Base-by-base conservation (phyloP, 495 filamentous ascomycete genomes). In the Astrocystis sublimbata region DNA sequence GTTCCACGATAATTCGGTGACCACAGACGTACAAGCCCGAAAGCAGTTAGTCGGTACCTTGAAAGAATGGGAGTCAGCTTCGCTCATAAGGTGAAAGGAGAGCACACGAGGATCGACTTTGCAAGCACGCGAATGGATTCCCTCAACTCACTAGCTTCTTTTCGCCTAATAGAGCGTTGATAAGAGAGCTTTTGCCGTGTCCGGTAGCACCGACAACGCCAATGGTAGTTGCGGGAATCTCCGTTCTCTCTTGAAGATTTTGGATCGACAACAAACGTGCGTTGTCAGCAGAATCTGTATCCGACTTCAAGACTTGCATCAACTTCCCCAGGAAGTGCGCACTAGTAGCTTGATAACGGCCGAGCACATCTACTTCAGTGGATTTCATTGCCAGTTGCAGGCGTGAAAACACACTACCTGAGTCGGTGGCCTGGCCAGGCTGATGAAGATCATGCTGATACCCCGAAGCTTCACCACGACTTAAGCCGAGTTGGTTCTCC, bases 1-100 rank as follows among this genome's bases (percentile, higher is more conserved):
- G 40, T 83, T 85, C 61, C 78, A 87, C 0, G 82, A 83, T 6
- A 88, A 78, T 60, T 88, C 85, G 0, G 83, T 86, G 2, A 85
- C 81, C 13, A 84, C 82, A 2, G 85, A 83, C 5, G 85, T 88
- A 61, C 83, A 86, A n/a, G 83, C 85, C 54, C 79, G 3, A 64
- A 68, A 30, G 52, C 63, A 60, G n/a, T 57, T 60, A 3, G 58
- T 61, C 6, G 52, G 63, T 42, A 51, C 47, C 47, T 51, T 30
- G 1, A 51, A 1, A 13, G 33, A 51, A 0, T 19, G 3, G 6
- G 15, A 35, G 47, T 51, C n/a, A 51, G 26, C 19, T 31, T 35
- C 6, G 28, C 2, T 31, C 17, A 4, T 35, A 10, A 31, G n/a
- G 1, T n/a, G 19, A 33, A 12, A 10, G 12, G 28, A 46, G 42